These are phyloP conservation scores for Podila horticola DNA, from an alignment of 192 early-diverging fungal species.

Conservation along the genomic window DNA sequence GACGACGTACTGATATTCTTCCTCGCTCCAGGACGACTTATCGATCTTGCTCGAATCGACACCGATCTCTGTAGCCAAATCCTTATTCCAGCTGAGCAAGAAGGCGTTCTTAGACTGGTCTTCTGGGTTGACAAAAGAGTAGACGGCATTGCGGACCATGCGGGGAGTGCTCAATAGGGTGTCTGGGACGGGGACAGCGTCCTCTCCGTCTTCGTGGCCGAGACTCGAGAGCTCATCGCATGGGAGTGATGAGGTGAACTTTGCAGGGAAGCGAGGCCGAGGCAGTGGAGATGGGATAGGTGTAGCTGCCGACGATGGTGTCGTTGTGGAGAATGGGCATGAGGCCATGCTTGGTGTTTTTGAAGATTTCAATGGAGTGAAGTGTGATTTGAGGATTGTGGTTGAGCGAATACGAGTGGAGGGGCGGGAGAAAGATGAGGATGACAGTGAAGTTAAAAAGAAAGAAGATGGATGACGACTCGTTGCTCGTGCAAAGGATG, in stretches of 20 bases:
- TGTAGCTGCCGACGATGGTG: neutral
- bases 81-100: constrained; percentile 36
- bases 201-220: constrained; percentile 26
- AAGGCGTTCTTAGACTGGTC: constrained; percentile 37
- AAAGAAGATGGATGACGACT: too few relatives aligned
- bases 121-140: constrained; percentile 56
- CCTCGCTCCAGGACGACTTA: constrained; percentile 32
- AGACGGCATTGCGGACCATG: constrained; percentile 56
- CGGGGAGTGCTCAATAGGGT: constrained; percentile 37
- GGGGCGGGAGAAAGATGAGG: neutral
- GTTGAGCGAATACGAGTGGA: neutral
- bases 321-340: neutral
- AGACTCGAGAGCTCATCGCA: constrained; percentile 42
- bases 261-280: constrained; percentile 22
- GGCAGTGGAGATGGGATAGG: constrained; percentile 28
- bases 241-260: constrained; percentile 49
- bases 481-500: too few relatives aligned
- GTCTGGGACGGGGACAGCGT: constrained; percentile 19
- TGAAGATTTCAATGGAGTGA: neutral
- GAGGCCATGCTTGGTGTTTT: constrained; percentile 1
- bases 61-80: constrained; percentile 21
- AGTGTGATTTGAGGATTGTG: too few relatives aligned
- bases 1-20: constrained; percentile 46
- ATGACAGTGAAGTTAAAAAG: neutral
- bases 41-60: constrained; percentile 38